These are phyloP conservation scores for Monosiga brevicollis DNA, from an alignment of 78 protist genomes.

Conservation along the genomic window DNA sequence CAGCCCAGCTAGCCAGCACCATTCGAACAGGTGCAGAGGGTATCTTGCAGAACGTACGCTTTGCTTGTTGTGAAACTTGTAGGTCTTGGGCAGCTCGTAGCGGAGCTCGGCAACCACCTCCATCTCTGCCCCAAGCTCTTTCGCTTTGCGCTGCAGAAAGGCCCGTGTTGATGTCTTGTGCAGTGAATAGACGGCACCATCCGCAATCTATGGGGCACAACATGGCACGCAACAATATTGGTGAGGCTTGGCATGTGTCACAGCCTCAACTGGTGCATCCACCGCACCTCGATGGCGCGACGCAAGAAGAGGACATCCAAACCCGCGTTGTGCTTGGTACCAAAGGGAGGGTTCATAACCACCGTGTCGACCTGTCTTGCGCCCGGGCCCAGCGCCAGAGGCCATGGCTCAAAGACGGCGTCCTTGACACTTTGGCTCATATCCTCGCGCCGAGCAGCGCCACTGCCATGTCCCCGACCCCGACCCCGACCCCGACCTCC, in stretches of 20 bases:
- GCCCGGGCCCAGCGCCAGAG: background rate
- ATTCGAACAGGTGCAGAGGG: no score
- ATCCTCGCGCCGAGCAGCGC: no score
- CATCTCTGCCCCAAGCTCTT: slow-evolving; percentile 1
- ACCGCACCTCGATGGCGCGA: slow-evolving; percentile 10
- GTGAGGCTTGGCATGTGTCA: no score
- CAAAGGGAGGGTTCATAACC: slow-evolving; percentile 71
- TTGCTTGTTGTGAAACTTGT: slow-evolving; percentile 30
- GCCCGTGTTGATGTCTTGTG: slow-evolving; percentile 35
- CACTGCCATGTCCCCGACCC: no score
- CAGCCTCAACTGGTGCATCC: no score
- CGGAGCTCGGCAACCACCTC: slow-evolving; percentile 42
- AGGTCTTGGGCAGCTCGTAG: slow-evolving; percentile 27
- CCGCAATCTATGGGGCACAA: no score
- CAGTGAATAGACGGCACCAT: no score
- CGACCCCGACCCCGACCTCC: no score
- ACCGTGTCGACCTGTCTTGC: slow-evolving; percentile 33
- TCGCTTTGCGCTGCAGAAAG: slow-evolving; percentile 2
- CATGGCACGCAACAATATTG: no score
- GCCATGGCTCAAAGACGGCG: background rate
- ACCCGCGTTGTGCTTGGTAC: slow-evolving; percentile 43
- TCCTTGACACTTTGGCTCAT: no score
- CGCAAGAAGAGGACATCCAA: slow-evolving; percentile 43
- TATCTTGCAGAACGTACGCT: no score
- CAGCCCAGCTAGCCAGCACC: no score